Conservation (phyloP, 23 red algal species). For the Gracilaria domingensis region DNA sequence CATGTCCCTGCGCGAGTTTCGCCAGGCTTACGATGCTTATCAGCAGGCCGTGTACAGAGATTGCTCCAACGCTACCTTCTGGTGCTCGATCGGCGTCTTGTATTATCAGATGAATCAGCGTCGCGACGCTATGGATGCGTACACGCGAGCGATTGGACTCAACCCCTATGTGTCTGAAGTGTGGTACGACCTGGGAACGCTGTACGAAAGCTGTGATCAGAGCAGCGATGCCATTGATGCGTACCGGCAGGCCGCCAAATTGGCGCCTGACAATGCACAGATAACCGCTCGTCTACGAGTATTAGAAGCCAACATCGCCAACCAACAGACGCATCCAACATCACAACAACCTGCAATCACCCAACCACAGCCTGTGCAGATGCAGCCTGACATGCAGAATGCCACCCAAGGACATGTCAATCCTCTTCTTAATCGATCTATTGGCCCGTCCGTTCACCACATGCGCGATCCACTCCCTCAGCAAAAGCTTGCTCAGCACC, state of each 20-base stretch:
- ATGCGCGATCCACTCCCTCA: not conserved
- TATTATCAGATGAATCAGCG: constrained; percentile 96
- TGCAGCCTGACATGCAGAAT: constrained; percentile 2
- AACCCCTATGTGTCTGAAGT: constrained; percentile 92
- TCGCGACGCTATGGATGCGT: constrained; percentile 95
- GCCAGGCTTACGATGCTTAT: constrained; percentile 93
- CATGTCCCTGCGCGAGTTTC: constrained; percentile 76
- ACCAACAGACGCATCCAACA: not conserved
- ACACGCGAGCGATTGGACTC: constrained; percentile 88
- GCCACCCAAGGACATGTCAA: constrained; percentile 5
- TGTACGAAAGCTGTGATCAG: constrained; percentile 95
- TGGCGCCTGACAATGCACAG: constrained; percentile 80
- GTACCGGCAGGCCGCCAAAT: constrained; percentile 79
- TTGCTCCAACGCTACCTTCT: constrained; percentile 82
- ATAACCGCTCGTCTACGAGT: constrained; percentile 62
- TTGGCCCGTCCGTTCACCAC: not conserved
- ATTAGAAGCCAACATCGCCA: constrained; percentile 29
- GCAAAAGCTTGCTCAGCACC: not conserved
- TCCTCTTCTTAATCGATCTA: constrained; percentile 24
- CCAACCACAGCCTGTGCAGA: constrained; percentile 6
- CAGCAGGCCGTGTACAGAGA: constrained; percentile 92
- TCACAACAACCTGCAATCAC: constrained; percentile 3
- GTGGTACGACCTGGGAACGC: constrained; percentile 94
- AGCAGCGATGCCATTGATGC: constrained; percentile 87
- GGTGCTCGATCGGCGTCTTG: constrained; percentile 97